Conservation (phyloP, 306 rosid species). For the Prunus campanulata region DNA sequence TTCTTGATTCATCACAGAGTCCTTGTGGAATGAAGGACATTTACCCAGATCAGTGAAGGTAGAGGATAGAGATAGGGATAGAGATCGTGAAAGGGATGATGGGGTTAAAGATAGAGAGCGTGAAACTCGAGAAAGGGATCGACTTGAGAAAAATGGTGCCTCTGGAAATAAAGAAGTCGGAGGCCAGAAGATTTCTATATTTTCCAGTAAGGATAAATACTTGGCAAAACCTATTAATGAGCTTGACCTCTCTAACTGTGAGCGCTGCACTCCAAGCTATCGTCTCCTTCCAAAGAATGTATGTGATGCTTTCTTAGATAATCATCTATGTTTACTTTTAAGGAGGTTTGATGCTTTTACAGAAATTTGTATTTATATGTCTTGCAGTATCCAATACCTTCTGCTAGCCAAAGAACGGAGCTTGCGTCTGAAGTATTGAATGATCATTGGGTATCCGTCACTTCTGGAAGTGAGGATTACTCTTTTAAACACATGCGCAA, state of each 20-base stretch:
- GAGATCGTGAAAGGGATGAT: slow-evolving; percentile 68
- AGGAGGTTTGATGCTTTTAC: slow-evolving; percentile 13
- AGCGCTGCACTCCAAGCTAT: slow-evolving; percentile 95
- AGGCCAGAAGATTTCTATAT: slow-evolving; percentile 67
- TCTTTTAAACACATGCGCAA: slow-evolving; percentile 99
- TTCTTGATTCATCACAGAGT: slow-evolving; percentile 50
- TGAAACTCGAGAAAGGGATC: slow-evolving; percentile 75
- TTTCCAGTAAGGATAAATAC: slow-evolving; percentile 90
- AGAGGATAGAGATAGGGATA: slow-evolving; percentile 71
- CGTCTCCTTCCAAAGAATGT: slow-evolving; percentile 93
- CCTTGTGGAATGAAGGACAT: slow-evolving; percentile 80
- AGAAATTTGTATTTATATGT: slow-evolving; percentile 18
- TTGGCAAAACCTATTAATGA: slow-evolving; percentile 86
- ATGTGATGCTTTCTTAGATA: slow-evolving; percentile 21
- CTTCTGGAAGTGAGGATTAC: slow-evolving; percentile 99
- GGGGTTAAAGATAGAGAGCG: slow-evolving; percentile 74
- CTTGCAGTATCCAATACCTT: slow-evolving; percentile 85
- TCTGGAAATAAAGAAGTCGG: slow-evolving; percentile 61
- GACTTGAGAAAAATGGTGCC: slow-evolving; percentile 44
- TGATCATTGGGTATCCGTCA: slow-evolving; percentile 98
- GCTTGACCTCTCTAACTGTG: slow-evolving; percentile 96
- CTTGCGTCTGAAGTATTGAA: slow-evolving; percentile 84
- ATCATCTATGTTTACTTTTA: slow-evolving; percentile 9
- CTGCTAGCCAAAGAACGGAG: slow-evolving; percentile 82
- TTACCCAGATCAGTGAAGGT: slow-evolving; percentile 57